These are phyloP conservation scores for Fusarium ramigenum DNA, from an alignment of 2,329 filamentous ascomycete species.

Conservation along the genomic window DNA sequence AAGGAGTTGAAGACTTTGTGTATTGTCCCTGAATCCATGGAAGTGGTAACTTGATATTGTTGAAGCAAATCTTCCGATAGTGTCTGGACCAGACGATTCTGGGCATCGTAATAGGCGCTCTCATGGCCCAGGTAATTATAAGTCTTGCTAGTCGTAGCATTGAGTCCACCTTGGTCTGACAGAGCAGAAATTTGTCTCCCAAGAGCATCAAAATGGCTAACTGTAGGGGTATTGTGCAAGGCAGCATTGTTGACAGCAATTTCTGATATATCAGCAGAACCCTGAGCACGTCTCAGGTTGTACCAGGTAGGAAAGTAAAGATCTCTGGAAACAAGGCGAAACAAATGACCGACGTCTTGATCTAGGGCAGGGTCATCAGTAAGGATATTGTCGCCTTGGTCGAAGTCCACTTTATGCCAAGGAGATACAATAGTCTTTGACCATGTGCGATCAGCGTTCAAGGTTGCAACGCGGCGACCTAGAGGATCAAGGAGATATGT, in stretches of 20 bases:
- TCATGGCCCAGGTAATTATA: background rate
- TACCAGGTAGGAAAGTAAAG: background rate
- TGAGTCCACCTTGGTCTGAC: background rate
- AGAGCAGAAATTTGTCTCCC: background rate
- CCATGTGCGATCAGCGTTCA: background rate
- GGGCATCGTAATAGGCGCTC: background rate
- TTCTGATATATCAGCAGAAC: background rate
- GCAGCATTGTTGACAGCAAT: background rate
- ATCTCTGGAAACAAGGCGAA: background rate
- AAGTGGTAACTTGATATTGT: background rate
- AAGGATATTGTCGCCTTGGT: background rate
- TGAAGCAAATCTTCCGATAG: background rate
- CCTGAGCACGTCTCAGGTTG: background rate
- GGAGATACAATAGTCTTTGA: background rate
- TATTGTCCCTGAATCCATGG: background rate
- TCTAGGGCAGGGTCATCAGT: background rate
- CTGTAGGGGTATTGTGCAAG: background rate
- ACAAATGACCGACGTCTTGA: background rate
- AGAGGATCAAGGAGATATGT: background rate
- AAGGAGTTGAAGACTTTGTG: background rate
- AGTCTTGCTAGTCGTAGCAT: background rate
- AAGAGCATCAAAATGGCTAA: background rate
- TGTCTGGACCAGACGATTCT: background rate
- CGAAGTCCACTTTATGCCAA: background rate
- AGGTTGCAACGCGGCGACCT: background rate